Evolutionary conservation across 305 asterid genomes (phyloP), one percentile per base, ranked within the genome.

Genomic region (Fraxinus greggii): DNA sequence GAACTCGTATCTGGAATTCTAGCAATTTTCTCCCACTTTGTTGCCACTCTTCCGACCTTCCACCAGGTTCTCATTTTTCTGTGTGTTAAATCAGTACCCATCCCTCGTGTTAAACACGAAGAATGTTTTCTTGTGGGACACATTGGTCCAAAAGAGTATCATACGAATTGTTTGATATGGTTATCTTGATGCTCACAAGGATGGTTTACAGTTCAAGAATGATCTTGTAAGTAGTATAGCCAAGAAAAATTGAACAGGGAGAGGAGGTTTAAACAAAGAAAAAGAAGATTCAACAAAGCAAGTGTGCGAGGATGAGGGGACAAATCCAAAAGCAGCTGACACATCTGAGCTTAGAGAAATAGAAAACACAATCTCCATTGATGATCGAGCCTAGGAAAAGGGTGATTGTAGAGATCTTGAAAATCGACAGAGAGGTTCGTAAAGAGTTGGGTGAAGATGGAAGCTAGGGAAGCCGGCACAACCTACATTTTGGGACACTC

Each of bases 21-120:
- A 7, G 83, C 79, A 2, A 80, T 72, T 61, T 80, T 80, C 79
- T 80, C 83, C 10, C 78, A 76, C 15, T 80, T 80, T 33, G 75
- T 80, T 31, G 24, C 83, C 72, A 72, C 75, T 67, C 79, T 73
- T 36, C 83, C 83, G 7, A 79, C 83, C 61, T 80, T 80, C 79
- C 83, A 80, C 83, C 83, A 59, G 2, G 65, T 80, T 61, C 59
- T 73, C 8, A 40, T 80, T 24, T 80, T 80, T 51, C 72, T 80
- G 0, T 80, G 79, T 8, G 79, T 80, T 12, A 80, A 80, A 33
- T 80, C 21, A 7, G 78, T 75, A 32, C 61, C 78, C 1, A 75
- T 75, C 56, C 61, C 78, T 17, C 78, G 38, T 3, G 78, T 75
- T 38, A 75, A 21, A 24, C 61, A 75, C 19, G 78, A 75, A 75